Evolutionary conservation across 441 rosid genomes (phyloP).

Genomic region (Pelargonium exstipulatum): DNA sequence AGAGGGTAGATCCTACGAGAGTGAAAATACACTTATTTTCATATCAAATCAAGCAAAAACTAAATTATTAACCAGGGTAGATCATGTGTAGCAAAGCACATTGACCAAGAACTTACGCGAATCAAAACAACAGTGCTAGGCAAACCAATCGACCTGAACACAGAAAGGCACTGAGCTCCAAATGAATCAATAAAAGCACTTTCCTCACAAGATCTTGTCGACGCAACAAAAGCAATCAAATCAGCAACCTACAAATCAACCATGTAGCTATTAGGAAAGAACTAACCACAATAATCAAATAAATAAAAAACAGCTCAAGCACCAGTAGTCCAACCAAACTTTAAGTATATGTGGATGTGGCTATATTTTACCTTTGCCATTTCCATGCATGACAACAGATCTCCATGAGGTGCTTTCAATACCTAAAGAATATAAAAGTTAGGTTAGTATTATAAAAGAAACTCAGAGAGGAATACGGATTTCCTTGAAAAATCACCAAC

Average conservation of each 20-base stretch:
- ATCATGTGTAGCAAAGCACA: conserved; percentile 10
- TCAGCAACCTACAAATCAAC: conserved; percentile 70
- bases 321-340: background rate
- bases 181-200: conserved; percentile 58
- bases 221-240: conserved; percentile 89
- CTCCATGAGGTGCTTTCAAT: conserved; percentile 80
- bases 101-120: conserved; percentile 52
- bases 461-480: background rate
- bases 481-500: background rate
- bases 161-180: conserved; percentile 81
- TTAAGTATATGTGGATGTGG: background rate
- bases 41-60: conserved; percentile 15
- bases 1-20: conserved; percentile 59
- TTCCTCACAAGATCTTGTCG: conserved; percentile 54
- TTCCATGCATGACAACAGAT: conserved; percentile 73
- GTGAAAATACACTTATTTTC: conserved; percentile 10
- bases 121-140: conserved; percentile 77
- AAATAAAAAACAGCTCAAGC: background rate
- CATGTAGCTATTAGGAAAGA: conserved; percentile 12
- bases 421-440: conserved; percentile 33
- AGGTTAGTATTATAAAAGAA: background rate
- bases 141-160: conserved; percentile 74
- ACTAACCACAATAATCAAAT: background rate
- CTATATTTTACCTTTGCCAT: conserved; percentile 65
- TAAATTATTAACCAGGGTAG: conserved; percentile 10